Conservation (phyloP, 345 rosid species). For the Anacardium occidentale region DNA sequence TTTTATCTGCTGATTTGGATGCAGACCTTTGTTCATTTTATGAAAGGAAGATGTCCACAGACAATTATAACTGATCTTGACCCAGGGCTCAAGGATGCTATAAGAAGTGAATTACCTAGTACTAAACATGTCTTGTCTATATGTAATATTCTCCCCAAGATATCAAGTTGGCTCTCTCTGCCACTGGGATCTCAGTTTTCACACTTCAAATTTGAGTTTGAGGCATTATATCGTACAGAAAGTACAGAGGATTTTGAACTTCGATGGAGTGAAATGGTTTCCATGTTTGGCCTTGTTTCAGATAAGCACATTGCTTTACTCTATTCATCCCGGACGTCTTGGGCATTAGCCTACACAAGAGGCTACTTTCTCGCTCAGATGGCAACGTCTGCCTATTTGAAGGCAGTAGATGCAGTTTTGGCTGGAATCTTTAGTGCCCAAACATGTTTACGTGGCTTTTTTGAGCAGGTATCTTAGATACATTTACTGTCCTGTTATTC, state of each 20-base stretch:
- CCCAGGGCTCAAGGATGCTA: conserved; percentile 39
- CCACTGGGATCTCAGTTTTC: conserved; percentile 37
- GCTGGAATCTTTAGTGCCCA: conserved; percentile 30
- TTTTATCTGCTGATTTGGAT: conserved; percentile 1
- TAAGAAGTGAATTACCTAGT: conserved; percentile 39
- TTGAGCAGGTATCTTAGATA: conserved; percentile 37
- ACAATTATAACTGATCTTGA: conserved; percentile 45
- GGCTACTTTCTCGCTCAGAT: conserved; percentile 37
- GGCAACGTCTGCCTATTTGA: conserved; percentile 30
- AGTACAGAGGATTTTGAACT: conserved; percentile 42
- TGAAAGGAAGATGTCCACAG: conserved; percentile 48
- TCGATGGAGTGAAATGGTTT: conserved; percentile 43
- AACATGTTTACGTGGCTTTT: conserved; percentile 32
- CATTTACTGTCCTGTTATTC: background rate
- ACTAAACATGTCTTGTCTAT: conserved; percentile 40
- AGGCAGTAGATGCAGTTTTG: conserved; percentile 34
- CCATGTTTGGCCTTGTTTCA: conserved; percentile 43
- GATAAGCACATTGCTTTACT: conserved; percentile 43
- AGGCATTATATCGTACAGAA: conserved; percentile 36
- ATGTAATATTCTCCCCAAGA: conserved; percentile 38
- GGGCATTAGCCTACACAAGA: conserved; percentile 39
- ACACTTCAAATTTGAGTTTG: conserved; percentile 43
- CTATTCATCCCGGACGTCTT: conserved; percentile 30
- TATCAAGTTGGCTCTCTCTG: conserved; percentile 44
- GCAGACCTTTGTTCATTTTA: conserved; percentile 37